Evolutionary conservation across 2,329 filamentous ascomycete genomes (phyloP), one percentile per base, ranked within the genome.

Genomic region (Calonectria naviculata): DNA sequence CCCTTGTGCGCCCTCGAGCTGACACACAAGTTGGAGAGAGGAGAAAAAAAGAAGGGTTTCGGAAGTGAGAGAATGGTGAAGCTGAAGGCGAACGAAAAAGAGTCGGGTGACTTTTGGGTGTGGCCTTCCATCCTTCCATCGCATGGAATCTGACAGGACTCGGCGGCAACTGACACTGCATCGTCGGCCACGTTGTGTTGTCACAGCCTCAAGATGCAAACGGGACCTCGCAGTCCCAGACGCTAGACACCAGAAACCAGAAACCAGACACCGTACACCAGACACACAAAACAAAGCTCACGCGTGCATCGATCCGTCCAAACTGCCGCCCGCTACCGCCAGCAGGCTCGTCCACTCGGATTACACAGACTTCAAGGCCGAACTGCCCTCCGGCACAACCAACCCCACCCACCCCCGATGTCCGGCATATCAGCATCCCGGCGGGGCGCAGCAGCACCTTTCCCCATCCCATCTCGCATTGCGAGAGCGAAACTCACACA

Each of bases 401-500:
- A 38, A 38, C 42, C 44, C 60, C 44, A 28, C 64, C 52, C n/a
- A n/a, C 34, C 44, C 47, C 47, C 49, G 61, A 54, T 24, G 24
- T 26, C 69, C 67, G 70, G 68, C 66, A 65, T 65, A 68, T 73
- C 71, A 73, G 68, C 52, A 24, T 68, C 36, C 64, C 65, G 65
- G 42, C 67, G 67, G 71, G 73, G 74, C 74, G 74, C 52, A 69
- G 41, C 34, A 26, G 52, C 52, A 38, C 52, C 52, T 29, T 64
- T 58, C 34, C 56, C 52, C 36, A 41, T 61, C 56, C 28, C 56
- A 61, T 44, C 38, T n/a, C 28, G 38, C 12, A 31, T 61, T 44
- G 36, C 38, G 56, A 61, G 56, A 13, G 24, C n/a, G 56, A 29
- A 7, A 61, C 34, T 60, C 24, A 42, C 19, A 28, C 15, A 42